phyloP scores from a whole-genome alignment of 2,329 filamentous ascomycete species.

The Clonostachys chloroleuca region DNA sequence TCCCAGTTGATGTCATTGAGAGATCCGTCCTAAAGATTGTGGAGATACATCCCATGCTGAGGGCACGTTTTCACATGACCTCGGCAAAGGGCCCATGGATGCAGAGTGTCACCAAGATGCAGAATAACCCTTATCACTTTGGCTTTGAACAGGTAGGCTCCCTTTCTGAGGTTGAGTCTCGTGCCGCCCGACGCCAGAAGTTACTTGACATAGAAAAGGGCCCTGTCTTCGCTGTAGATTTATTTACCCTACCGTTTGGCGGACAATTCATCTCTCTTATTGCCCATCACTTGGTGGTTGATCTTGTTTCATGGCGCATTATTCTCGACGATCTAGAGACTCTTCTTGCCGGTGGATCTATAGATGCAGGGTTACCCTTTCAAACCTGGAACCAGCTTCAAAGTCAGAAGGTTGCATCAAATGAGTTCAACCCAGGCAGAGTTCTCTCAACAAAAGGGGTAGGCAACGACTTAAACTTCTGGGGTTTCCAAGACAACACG shows the following conservation, averaged over 20 bases:
- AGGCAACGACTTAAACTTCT: neutral
- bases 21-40: neutral
- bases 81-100: neutral
- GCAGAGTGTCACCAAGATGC: neutral
- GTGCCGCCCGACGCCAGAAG: too few species aligned
- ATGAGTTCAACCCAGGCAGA: neutral
- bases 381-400: neutral
- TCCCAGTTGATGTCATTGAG: neutral
- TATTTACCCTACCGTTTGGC: neutral
- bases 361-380: neutral
- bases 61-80: neutral
- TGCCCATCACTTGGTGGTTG: neutral
- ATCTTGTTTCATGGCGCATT: neutral
- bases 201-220: conserved; percentile 1
- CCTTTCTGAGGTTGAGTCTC: too few species aligned
- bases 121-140: conserved; percentile 1
- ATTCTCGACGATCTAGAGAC: neutral
- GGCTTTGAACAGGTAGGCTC: neutral
- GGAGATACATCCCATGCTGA: neutral
- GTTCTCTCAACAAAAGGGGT: neutral
- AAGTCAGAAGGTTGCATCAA: neutral
- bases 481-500: neutral
- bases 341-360: neutral
- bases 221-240: conserved; percentile 9
- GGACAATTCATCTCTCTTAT: too few species aligned